phyloP scores from a whole-genome alignment of 108 stramenopile species.

The Chaetoceros tenuissimus region DNA sequence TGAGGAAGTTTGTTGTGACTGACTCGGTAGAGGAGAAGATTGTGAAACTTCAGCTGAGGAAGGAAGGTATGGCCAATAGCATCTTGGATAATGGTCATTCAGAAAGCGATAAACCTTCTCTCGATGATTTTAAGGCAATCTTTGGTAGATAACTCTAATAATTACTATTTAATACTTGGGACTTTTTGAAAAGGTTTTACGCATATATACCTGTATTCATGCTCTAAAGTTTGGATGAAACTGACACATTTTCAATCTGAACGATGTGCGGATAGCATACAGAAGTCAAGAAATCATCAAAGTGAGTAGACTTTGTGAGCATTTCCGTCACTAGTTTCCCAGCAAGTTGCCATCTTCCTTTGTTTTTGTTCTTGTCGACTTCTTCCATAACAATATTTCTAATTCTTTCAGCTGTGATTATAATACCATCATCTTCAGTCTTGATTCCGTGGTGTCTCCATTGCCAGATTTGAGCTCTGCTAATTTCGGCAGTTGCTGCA shows the following conservation, averaged over 20 bases:
- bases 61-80: slow-evolving; percentile 66
- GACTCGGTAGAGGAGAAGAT: slow-evolving; percentile 80
- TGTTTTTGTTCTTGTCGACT: slow-evolving; percentile 27
- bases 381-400: slow-evolving; percentile 48
- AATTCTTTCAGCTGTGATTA: slow-evolving; percentile 55
- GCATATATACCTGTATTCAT: background rate
- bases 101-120: background rate
- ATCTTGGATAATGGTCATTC: slow-evolving; percentile 22
- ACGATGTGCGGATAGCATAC: slow-evolving; percentile 83
- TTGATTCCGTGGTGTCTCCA: slow-evolving; percentile 65
- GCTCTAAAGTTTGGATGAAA: background rate
- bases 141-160: background rate
- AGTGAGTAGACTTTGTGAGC: slow-evolving; percentile 52
- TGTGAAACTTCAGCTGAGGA: slow-evolving; percentile 55
- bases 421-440: slow-evolving; percentile 63
- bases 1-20: slow-evolving; percentile 70
- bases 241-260: slow-evolving; percentile 37
- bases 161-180: background rate
- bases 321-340: slow-evolving; percentile 76
- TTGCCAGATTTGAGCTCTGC: slow-evolving; percentile 88
- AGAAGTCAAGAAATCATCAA: slow-evolving; percentile 80
- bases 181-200: background rate
- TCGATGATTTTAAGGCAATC: background rate
- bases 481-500: slow-evolving; percentile 94
- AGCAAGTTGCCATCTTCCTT: slow-evolving; percentile 62